Evolutionary conservation across 257 asterid genomes (phyloP).

Genomic region (Ilex asprella): DNA sequence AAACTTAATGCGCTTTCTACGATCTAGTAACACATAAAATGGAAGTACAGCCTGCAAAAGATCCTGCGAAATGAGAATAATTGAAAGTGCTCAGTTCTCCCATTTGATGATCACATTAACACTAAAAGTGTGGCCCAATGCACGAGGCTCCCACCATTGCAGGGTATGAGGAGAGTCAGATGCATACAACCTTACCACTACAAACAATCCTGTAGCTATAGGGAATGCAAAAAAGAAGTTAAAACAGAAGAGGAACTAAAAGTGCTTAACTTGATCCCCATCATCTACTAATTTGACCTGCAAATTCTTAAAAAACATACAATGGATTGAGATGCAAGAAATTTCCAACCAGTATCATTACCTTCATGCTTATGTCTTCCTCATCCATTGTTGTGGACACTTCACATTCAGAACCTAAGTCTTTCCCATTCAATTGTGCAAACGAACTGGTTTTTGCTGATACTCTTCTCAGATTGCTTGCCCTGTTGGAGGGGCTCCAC

Average conservation of each 20-base stretch:
- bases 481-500: conserved; percentile 65
- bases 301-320: neutral
- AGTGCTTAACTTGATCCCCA: neutral
- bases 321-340: neutral
- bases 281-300: too few relatives aligned
- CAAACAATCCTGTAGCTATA: too few relatives aligned
- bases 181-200: too few relatives aligned
- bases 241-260: too few relatives aligned
- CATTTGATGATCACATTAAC: too few relatives aligned
- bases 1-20: conserved; percentile 61
- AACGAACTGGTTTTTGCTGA: conserved; percentile 37
- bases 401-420: conserved; percentile 33
- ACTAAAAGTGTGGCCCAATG: too few relatives aligned
- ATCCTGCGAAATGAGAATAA: conserved; percentile 41
- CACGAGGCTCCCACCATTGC: too few relatives aligned
- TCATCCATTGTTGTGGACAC: conserved; percentile 41
- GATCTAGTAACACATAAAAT: conserved; percentile 73
- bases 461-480: conserved; percentile 53
- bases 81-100: neutral
- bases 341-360: conserved; percentile 16
- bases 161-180: too few relatives aligned
- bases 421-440: conserved; percentile 18
- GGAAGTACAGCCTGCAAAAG: conserved; percentile 95
- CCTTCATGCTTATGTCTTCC: conserved; percentile 72
- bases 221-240: too few relatives aligned